Evolutionary conservation across 805 yeast species (phyloP), one percentile per base, ranked within the genome.

Genomic region (Candida silvatica): DNA sequence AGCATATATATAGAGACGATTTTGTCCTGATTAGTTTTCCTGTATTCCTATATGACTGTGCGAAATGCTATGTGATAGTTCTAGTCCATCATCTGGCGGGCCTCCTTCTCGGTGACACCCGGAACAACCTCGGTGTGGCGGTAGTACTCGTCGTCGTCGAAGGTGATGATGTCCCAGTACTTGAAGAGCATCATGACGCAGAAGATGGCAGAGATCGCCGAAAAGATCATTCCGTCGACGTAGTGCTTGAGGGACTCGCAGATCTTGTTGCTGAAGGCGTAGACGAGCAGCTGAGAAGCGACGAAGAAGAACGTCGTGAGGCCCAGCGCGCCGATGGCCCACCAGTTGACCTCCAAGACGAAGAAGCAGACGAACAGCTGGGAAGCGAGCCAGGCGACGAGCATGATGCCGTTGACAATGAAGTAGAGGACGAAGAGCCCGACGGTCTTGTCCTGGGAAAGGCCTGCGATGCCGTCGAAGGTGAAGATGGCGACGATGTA

Each of bases 141-240:
- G 22, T 52, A 75, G 58, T 90, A 92, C 60, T 90, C 98, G 47
- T 90, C 75, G 56, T 92, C 97, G 50, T 90, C 97, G 38, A 79
- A 77, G 9, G 97, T 92, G 35, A 90, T 80, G 71, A 88, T 86
- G 51, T 88, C 97, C 96, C 97, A 90, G 47, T 77, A 85, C 60
- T 92, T 88, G 66, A 87, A 90, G 34, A 90, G 67, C 97, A 92
- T 90, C 95, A 92, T 87, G 37, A 82, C 62, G 4, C 94, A 71
- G 49, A 86, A 81, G 33, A 86, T 53, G 52, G 85, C 85, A 52
- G 95, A 74, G 24, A 86, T 49, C 18, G 92, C 72, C 22, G 86
- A 92, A 50, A 88, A 85, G 51, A 90, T 80, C 20, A 86, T 58
- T 1, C 97, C 97, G 52, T 90, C 98, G 17, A 86, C 67, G 54